phyloP scores from a whole-genome alignment of 139 green algal genomes.

The Micractinium sp. region DNA sequence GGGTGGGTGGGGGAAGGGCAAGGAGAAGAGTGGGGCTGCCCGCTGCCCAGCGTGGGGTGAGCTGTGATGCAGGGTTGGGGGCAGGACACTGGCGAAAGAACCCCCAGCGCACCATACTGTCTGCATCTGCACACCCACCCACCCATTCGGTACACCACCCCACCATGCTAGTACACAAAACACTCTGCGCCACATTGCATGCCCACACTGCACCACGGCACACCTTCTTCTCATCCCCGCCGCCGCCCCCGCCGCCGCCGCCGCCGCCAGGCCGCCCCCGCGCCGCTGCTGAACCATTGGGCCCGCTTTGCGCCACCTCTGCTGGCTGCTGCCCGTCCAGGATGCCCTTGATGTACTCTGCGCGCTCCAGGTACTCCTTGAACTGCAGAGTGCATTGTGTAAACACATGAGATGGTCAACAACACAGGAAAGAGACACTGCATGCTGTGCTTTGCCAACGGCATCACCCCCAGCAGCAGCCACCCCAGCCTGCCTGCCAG shows the following conservation, averaged over 20 bases:
- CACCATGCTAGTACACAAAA: neutral
- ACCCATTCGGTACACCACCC: neutral
- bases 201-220: neutral
- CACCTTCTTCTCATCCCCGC: constrained; percentile 44
- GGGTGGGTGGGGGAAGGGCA: neutral
- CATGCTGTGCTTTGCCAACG: no score
- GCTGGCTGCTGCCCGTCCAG: constrained; percentile 60
- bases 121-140: no score
- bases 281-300: constrained; percentile 32
- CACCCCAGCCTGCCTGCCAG: neutral
- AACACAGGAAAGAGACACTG: no score
- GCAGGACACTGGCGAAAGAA: neutral
- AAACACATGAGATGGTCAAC: no score
- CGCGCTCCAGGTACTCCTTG: constrained; percentile 92
- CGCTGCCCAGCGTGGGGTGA: neutral
- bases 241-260: constrained; percentile 33
- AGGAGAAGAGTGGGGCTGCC: neutral
- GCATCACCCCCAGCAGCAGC: no score
- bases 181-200: neutral
- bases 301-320: constrained; percentile 24
- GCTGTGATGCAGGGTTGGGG: neutral
- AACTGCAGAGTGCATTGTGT: constrained; percentile 57
- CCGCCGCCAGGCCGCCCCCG: neutral
- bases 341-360: constrained; percentile 91
- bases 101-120: no score